These are phyloP conservation scores for Aphanomyces invadans DNA, from an alignment of 352 stramenopile species.

Conservation along the genomic window DNA sequence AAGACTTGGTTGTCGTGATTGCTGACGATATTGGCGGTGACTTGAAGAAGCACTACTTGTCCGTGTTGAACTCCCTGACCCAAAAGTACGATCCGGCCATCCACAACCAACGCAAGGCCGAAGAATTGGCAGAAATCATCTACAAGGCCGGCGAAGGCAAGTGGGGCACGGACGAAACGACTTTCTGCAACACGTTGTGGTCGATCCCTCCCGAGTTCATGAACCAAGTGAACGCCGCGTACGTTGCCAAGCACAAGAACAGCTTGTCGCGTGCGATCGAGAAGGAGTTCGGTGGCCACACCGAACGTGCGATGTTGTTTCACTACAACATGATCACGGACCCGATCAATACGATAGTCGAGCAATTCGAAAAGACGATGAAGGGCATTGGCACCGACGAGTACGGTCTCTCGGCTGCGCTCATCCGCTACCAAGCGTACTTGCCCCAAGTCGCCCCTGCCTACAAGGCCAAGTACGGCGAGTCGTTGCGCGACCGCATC, in stretches of 20 bases:
- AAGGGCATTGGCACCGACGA: slow-evolving; percentile 69
- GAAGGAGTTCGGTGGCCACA: slow-evolving; percentile 57
- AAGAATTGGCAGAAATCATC: slow-evolving; percentile 46
- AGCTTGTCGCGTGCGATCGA: slow-evolving; percentile 50
- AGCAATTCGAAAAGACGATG: slow-evolving; percentile 68
- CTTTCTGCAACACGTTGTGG: slow-evolving; percentile 51
- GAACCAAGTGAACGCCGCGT: slow-evolving; percentile 44
- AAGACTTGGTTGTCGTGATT: slow-evolving; percentile 52
- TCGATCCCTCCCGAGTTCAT: slow-evolving; percentile 49
- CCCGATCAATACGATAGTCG: slow-evolving; percentile 47
- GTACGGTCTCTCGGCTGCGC: slow-evolving; percentile 41
- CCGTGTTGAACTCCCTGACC: slow-evolving; percentile 49
- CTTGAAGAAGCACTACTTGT: slow-evolving; percentile 65
- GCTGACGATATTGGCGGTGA: slow-evolving; percentile 57
- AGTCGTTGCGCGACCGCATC: slow-evolving; percentile 73
- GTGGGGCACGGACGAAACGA: slow-evolving; percentile 57
- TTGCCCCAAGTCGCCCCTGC: slow-evolving; percentile 60
- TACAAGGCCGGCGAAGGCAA: slow-evolving; percentile 65
- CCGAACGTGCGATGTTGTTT: slow-evolving; percentile 48
- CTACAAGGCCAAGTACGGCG: slow-evolving; percentile 71
- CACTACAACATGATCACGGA: slow-evolving; percentile 52
- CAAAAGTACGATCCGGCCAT: slow-evolving; percentile 44
- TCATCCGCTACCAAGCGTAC: slow-evolving; percentile 76
- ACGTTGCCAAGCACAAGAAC: slow-evolving; percentile 59
- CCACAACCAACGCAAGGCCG: slow-evolving; percentile 53